Evolutionary conservation across 2,329 filamentous ascomycete genomes (phyloP), one percentile per base, ranked within the genome.

Genomic region (Piedraia hortae): DNA sequence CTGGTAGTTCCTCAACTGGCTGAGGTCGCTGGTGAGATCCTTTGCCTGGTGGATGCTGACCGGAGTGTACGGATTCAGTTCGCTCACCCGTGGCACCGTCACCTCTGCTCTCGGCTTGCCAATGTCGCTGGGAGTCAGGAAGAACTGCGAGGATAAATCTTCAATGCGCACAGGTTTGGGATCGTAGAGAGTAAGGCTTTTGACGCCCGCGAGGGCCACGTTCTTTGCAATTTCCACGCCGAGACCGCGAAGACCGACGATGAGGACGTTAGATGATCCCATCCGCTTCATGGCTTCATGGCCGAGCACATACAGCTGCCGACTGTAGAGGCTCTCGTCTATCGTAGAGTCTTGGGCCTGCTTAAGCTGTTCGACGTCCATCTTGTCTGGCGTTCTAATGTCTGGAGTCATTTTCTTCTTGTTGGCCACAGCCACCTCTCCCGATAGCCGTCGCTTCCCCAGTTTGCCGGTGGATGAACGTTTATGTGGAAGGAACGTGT

Each of bases 151-250:
- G 18, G 85, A 93, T 15, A 97, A 65, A 42, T 97, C 85, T 36
- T 75, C 60, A 35, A 91, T 71, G 34, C 67, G 59, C 24, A 74
- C 71, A 18, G 75, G 75, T 21, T 68, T 64, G 20, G 85, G 82
- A 43, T 97, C 85, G 54, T 78, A 75, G 24, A 97, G 61, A 2
- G 82, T 85, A 34, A 97, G 54, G 41, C 80, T 91, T 59, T 97
- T 97, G 50, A 97, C 85, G 45, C 85, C 85, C 36, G 85, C 85
- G 36, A 97, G 68, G 28, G 85, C 85, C 40, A 97, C 77, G 41
- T 97, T 97, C 61, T 97, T 97, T 41, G 85, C 82, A 37, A 97
- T 85, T 51, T 97, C 85, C 25, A 91, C 82, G 53, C 85, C 85
- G 18, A 97, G 62, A 22, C 85, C 85, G 46, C 85, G 82, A 34